Percentiles rank a stretch among this genome's conserved stretches.
Evolutionary conservation across 768 basidiomycete genomes (phyloP).

Genomic region (Naganishia onofrii): DNA sequence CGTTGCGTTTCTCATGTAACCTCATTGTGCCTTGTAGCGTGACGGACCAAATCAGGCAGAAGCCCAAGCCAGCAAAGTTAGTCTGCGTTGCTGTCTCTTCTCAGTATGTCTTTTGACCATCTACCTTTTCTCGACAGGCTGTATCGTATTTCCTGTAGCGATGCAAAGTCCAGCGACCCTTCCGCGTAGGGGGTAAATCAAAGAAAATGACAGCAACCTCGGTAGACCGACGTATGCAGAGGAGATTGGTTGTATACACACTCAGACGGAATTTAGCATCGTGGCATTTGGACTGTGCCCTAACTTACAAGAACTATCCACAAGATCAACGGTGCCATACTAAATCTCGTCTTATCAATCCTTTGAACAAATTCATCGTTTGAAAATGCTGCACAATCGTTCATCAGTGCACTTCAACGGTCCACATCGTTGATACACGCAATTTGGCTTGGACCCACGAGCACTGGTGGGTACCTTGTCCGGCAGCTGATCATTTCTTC

Average conservation of each 20-base stretch:
- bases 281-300: neutral
- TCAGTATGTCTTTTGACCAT: neutral
- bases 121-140: neutral
- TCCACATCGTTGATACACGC: no score
- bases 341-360: no score
- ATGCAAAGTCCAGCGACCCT: neutral
- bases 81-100: neutral
- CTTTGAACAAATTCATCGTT: no score
- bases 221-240: neutral
- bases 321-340: no score
- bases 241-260: neutral
- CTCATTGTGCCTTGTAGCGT: slow-evolving; percentile 20
- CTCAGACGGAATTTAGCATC: neutral
- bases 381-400: no score
- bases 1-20: neutral
- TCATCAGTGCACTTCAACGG: no score
- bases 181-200: neutral
- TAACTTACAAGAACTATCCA: neutral
- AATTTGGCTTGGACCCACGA: no score
- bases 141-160: slow-evolving; percentile 29
- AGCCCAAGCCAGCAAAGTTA: slow-evolving; percentile 42
- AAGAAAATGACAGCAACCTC: neutral
- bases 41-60: slow-evolving; percentile 48
- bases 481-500: no score
- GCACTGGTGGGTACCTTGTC: no score